Evolutionary conservation across 306 rosid species (phyloP).

Genomic region (Trichosanthes cucumerina): DNA sequence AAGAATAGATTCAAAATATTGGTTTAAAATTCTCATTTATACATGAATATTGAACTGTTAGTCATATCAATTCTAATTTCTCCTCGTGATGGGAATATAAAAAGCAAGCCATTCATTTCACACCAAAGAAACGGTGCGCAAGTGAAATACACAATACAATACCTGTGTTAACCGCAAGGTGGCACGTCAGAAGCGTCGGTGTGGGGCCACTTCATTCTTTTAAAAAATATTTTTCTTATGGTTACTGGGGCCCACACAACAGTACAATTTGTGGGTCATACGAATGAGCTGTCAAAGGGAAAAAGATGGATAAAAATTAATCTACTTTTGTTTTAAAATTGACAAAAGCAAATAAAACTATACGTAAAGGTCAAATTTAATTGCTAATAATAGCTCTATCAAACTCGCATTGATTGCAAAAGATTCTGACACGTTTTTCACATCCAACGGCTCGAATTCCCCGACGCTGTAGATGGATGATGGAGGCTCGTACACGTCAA

Average conservation of each 20-base stretch:
- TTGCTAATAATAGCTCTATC: slow-evolving; percentile 1
- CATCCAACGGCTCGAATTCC: not conserved
- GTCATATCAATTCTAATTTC: not conserved
- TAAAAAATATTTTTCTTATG: too few relatives aligned
- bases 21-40: too few relatives aligned
- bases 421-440: not conserved
- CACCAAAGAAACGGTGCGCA: not conserved
- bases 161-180: not conserved
- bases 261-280: not conserved
- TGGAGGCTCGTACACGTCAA: not conserved
- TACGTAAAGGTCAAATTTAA: not conserved
- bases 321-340: not conserved
- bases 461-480: not conserved
- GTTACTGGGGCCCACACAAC: not conserved
- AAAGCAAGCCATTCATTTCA: not conserved
- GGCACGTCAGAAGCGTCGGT: not conserved
- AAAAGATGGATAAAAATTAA: not conserved
- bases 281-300: not conserved
- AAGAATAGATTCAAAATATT: too few relatives aligned
- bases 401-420: not conserved
- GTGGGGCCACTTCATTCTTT: not conserved
- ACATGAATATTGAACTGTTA: too few relatives aligned
- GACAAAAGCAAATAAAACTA: not conserved
- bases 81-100: not conserved
- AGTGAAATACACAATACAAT: not conserved